Base-by-base conservation (phyloP, 257 asterid species). In the Solanum clarkiae region DNA sequence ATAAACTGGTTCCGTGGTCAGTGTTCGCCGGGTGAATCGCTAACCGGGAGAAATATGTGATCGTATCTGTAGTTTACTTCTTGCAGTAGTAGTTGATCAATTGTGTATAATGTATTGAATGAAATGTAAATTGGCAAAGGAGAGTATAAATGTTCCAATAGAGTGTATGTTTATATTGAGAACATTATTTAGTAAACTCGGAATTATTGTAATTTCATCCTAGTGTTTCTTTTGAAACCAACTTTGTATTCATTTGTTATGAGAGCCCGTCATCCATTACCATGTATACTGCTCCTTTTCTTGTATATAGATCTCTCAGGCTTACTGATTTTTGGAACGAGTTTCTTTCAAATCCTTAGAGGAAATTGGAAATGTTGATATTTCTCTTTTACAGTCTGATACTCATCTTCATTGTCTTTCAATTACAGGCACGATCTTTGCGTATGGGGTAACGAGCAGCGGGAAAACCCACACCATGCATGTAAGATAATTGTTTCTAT, bases 391-490 rank as follows among this genome's bases (percentile, higher is more conserved):
- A 20, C 24, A 70, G 87, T 40, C 72, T 63, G 68, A 85, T 88
- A 69, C 85, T 45, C 55, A 55, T 75, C 81, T 66, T 87, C 20
- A 42, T 65, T 60, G 75, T 45, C 54, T 57, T 85, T 62, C 70
- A 86, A 87, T 85, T 84, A 59, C 90, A 96, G 99, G 99, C 86
- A 95, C 99, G 70, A 94, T 96, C 84, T 96, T 96, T 86, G 99
- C 99, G 45, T 96, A 96, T 87, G 99, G 99, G 9, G 98, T 96
- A 88, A 96, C 99, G 69, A 96, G 99, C 92, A 96, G 99, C 83
- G 99, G 99, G 85, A 96, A 96, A 93, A 96, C 99, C 84, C 99
- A 96, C 88, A 96, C 99, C 90, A 96, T 96, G 99, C 99, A 96
- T 91, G 99, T 96, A 94, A 92, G 98, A 84, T 18, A 86, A 65